Base-by-base conservation (phyloP, 495 filamentous ascomycete genomes). In the Parmelia sp. region DNA sequence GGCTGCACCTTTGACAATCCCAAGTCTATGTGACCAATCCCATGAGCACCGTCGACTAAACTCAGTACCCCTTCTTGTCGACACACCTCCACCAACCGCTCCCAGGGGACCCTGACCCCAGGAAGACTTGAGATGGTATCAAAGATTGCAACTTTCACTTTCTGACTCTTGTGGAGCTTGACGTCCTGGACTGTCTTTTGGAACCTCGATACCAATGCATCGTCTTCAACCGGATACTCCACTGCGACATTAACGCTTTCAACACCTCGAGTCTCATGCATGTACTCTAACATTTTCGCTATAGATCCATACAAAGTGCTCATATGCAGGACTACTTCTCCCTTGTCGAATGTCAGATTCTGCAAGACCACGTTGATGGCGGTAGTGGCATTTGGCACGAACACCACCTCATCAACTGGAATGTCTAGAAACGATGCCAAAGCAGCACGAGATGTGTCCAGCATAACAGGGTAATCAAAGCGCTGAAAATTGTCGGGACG, bases 11-110 rank as follows among this genome's bases (percentile, higher is more conserved):
- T 71, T 0, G 68, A 68, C 27, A 96, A 75, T 67, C 92, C 80
- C 21, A 97, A 74, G 3, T 77, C 77, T 25, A 96, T 81, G 61
- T 92, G 86, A 1, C 92, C 92, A 39, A 96, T 76, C 7, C 89
- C 88, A 71, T 96, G 91, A 6, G 91, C 91, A 4, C 80, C 91
- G 69, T 96, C 91, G n/a, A 96, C 75, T 27, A 87, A 71, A 68
- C 80, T 84, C 70, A 85, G 73, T 0, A 94, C 77, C 0, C 81
- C 84, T 27, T 84, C 74, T 60, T 84, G 79, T n/a, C 78, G 78
- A 69, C 91, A 93, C 1, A 84, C 79, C 0, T 72, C 73, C 3
- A 81, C 80, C 0, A 96, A 72, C 0, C 69, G 66, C 70, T 92
- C 88, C 73, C 90, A 96, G 2, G 92, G 92, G 67, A 95, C 84